phyloP scores from a whole-genome alignment of 306 rosid genomes.

The Citrullus mucosospermus region DNA sequence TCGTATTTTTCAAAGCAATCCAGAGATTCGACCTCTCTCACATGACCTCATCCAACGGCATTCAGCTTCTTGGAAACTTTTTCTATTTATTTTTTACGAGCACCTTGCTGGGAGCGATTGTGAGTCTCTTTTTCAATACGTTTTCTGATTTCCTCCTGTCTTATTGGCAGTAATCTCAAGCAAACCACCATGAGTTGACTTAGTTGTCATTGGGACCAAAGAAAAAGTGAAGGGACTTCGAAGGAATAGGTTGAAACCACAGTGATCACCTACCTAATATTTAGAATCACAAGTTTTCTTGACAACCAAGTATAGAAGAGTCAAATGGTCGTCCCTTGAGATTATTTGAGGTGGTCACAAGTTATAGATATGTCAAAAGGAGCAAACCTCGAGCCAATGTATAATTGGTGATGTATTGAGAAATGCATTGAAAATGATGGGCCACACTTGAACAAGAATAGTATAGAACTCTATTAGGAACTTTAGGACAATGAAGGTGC shows the following conservation, averaged over 20 bases:
- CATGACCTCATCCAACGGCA: slow-evolving; percentile 24
- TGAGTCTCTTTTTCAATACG: slow-evolving; percentile 18
- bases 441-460: not conserved
- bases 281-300: not conserved
- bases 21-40: slow-evolving; percentile 44
- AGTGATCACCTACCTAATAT: not conserved
- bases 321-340: not conserved
- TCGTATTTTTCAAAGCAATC: slow-evolving; percentile 56
- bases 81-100: slow-evolving; percentile 34
- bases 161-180: not conserved
- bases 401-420: not conserved
- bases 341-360: not conserved
- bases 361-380: not conserved
- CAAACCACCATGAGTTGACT: not conserved
- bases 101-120: slow-evolving; percentile 43
- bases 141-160: no score
- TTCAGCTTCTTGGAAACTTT: slow-evolving; percentile 25
- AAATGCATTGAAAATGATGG: not conserved
- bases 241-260: not conserved
- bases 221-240: not conserved
- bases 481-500: not conserved
- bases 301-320: not conserved
- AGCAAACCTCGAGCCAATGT: not conserved
- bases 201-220: not conserved
- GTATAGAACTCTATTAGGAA: not conserved